Conservation (phyloP, 2,329 filamentous ascomycete genomes). For the Monosporascus sp. region DNA sequence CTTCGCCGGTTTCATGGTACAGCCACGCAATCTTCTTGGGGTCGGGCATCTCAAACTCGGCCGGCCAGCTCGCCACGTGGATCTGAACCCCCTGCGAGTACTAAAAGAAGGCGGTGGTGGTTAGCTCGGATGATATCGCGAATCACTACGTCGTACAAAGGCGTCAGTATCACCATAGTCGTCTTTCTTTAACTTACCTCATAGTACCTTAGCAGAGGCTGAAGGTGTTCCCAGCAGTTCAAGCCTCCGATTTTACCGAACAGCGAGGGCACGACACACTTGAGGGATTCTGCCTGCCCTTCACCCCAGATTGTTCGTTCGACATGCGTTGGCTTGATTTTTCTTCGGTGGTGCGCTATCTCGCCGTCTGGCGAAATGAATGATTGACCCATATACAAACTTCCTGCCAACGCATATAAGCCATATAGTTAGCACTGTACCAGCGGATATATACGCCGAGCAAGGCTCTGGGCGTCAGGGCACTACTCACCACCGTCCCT, state of each 20-base stretch:
- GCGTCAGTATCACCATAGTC: too few species aligned
- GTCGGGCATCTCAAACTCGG: conserved; percentile 31
- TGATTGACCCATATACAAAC: conserved; percentile 44
- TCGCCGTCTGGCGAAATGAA: conserved; percentile 45
- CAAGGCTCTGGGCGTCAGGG: too few species aligned
- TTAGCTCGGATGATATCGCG: too few species aligned
- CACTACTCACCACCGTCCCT: conserved; percentile 28
- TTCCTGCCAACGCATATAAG: conserved; percentile 9
- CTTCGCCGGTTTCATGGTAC: conserved; percentile 30
- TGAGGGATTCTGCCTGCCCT: conserved; percentile 50
- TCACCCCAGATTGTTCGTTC: conserved; percentile 49
- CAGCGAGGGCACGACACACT: conserved; percentile 43
- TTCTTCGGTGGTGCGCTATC: conserved; percentile 41
- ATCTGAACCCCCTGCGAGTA: conserved; percentile 31
- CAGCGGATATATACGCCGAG: too few species aligned
- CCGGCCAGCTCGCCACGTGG: conserved; percentile 29
- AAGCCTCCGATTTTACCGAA: conserved; percentile 49
- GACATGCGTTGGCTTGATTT: conserved; percentile 47
- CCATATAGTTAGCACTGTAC: not conserved
- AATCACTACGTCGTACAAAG: too few species aligned
- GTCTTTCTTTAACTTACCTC: conserved; percentile 6
- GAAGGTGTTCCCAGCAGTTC: conserved; percentile 55
- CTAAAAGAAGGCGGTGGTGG: not conserved
- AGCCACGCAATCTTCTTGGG: conserved; percentile 29
- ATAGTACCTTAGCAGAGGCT: conserved; percentile 39